Evolutionary conservation across 805 yeast genomes (phyloP).

Genomic region (Candida qinlingensis): DNA sequence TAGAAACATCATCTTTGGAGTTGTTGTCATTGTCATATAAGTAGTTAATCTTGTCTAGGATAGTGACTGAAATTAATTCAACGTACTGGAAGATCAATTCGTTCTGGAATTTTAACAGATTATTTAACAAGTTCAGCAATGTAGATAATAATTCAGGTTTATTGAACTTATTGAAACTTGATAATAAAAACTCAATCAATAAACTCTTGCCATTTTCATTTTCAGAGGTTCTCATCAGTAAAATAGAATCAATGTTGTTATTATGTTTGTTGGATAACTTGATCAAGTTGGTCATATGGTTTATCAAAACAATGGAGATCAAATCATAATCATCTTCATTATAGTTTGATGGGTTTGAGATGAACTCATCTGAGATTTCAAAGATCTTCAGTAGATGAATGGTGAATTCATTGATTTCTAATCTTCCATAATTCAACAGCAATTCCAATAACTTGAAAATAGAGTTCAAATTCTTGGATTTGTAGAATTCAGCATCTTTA

Average conservation of each 20-base stretch:
- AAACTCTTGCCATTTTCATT: constrained; percentile 14
- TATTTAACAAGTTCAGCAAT: constrained; percentile 17
- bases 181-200: constrained; percentile 20
- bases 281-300: constrained; percentile 21
- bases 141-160: constrained; percentile 17
- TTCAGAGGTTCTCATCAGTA: constrained; percentile 9
- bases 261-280: constrained; percentile 14
- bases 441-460: constrained; percentile 40
- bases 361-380: constrained; percentile 27
- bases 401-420: constrained; percentile 35
- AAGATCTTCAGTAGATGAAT: constrained; percentile 38
- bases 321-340: constrained; percentile 16
- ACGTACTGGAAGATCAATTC: constrained; percentile 22
- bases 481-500: constrained; percentile 22
- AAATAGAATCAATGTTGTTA: constrained; percentile 12
- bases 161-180: constrained; percentile 19
- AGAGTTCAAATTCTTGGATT: constrained; percentile 35
- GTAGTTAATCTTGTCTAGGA: constrained; percentile 18
- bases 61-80: constrained; percentile 18
- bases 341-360: constrained; percentile 6
- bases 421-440: constrained; percentile 50
- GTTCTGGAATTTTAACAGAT: constrained; percentile 21
- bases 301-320: constrained; percentile 19
- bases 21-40: constrained; percentile 13
- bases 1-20: constrained; percentile 37